These are phyloP conservation scores for Sporothrix schenckii DNA, from an alignment of 2,329 filamentous ascomycete species.

Conservation along the genomic window DNA sequence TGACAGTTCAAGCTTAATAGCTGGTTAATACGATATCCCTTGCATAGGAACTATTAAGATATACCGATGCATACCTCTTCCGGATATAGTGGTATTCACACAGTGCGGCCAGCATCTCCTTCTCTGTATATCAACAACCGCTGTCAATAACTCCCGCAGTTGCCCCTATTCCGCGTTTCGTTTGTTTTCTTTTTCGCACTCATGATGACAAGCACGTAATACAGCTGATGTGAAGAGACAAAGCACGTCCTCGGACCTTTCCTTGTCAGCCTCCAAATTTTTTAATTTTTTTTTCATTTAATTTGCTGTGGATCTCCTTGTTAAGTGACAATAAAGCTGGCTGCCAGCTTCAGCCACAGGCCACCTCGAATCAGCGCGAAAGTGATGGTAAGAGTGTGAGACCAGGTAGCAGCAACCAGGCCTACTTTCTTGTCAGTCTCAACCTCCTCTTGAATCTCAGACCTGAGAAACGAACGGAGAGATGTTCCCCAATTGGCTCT, in stretches of 20 bases:
- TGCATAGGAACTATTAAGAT: neutral
- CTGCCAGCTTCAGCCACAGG: neutral
- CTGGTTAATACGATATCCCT: constrained; percentile 16
- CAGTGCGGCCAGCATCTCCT: constrained; percentile 2
- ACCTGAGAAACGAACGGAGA: constrained; percentile 7
- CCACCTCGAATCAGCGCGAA: neutral
- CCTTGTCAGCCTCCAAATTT: neutral
- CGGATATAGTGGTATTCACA: neutral
- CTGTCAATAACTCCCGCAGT: neutral
- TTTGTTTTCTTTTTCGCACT: neutral
- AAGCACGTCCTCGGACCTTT: neutral
- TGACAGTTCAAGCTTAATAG: neutral
- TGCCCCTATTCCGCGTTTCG: constrained; percentile 8
- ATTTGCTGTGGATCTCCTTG: neutral
- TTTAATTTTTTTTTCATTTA: constrained; percentile 2
- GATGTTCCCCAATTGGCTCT: constrained; percentile 5
- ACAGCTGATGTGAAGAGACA: neutral
- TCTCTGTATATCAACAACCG: constrained; percentile 15
- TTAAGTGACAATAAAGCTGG: constrained; percentile 3
- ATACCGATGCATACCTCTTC: constrained; percentile 9
- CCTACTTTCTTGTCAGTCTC: too few relatives aligned
- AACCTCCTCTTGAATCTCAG: neutral
- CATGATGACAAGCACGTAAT: neutral
- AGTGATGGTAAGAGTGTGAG: neutral
- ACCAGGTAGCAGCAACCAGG: neutral